Base-by-base conservation (phyloP, 2,329 filamentous ascomycete species). In the Myotisia sp. region DNA sequence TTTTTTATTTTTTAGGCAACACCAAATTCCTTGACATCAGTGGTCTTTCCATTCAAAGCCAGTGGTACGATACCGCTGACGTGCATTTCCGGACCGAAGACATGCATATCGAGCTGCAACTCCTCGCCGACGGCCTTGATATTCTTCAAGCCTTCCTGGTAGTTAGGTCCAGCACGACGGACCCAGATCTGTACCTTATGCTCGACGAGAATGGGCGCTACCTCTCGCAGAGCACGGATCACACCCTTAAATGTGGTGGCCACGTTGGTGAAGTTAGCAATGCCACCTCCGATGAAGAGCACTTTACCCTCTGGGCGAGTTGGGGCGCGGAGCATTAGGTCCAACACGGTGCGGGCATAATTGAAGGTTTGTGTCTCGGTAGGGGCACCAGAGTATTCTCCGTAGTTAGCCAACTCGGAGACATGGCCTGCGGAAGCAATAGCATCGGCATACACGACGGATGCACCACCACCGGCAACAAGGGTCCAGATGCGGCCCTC, bases 201-300 rank as follows among this genome's bases (percentile, higher is more conserved):
- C 74, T 98, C 90, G 56, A 76, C 75, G 48, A 98, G 74, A 44
- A 79, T 71, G 44, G 76, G 76, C 41, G 86, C 74, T 49, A 87
- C 85, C 65, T 95, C 90, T 47, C 87, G 78, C 46, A 98, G 74
- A 40, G 90, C 90, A 50, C 84, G 80, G 60, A 98, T 98, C 62
- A 98, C 87, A 69, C 90, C 90, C 76, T 98, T 98, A 80, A 98
- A 98, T 45, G 90, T 98, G 51, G 81, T 90, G 41, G 90, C 90
- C 36, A 98, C 90, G 67, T 95, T 98, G 71, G 90, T 98, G 71
- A 98, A 98, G 79, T 98, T 98, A 72, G 90, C 90, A 73, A 98
- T 98, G 74, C 90, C 90, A 68, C 90, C 90, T 63, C 90, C 90
- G 48, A 98, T 95, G 74, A 98, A 98, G 46, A 98, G 79, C 35